phyloP scores from a whole-genome alignment of 1,284 basidiomycete genomes.

The Caloboletus inedulis region DNA sequence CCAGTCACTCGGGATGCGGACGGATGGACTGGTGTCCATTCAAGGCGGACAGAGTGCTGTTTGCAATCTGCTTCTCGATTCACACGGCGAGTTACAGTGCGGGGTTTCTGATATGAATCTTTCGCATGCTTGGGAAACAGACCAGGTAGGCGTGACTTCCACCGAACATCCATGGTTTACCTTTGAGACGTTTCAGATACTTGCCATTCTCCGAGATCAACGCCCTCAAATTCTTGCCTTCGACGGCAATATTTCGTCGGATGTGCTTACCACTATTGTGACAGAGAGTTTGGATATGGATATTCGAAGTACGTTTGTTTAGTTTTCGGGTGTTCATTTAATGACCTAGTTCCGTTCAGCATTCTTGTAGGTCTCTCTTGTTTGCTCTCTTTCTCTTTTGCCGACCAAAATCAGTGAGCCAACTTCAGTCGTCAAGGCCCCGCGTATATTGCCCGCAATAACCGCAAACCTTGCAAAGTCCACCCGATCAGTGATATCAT shows the following conservation, averaged over 20 bases:
- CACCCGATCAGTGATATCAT: slow-evolving; percentile 52
- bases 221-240: slow-evolving; percentile 66
- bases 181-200: slow-evolving; percentile 11
- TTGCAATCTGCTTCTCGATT: slow-evolving; percentile 83
- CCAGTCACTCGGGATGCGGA: slow-evolving; percentile 65
- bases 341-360: slow-evolving; percentile 35
- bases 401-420: slow-evolving; percentile 60
- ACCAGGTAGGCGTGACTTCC: slow-evolving; percentile 41
- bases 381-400: neutral
- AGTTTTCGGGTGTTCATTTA: neutral
- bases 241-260: slow-evolving; percentile 76
- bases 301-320: slow-evolving; percentile 51
- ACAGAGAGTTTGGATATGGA: slow-evolving; percentile 43
- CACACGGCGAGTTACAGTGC: slow-evolving; percentile 66
- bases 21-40: slow-evolving; percentile 67
- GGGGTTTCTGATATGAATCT: slow-evolving; percentile 94
- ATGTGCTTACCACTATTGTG: slow-evolving; percentile 53
- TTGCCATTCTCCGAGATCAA: slow-evolving; percentile 42
- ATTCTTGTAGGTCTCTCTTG: slow-evolving; percentile 52
- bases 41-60: slow-evolving; percentile 60
- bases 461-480: slow-evolving; percentile 30
- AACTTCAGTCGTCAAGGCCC: slow-evolving; percentile 81
- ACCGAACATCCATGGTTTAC: neutral
- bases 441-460: slow-evolving; percentile 66
- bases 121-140: slow-evolving; percentile 48